Evolutionary conservation across 768 basidiomycete genomes (phyloP).

Genomic region (Auricularia sp.): DNA sequence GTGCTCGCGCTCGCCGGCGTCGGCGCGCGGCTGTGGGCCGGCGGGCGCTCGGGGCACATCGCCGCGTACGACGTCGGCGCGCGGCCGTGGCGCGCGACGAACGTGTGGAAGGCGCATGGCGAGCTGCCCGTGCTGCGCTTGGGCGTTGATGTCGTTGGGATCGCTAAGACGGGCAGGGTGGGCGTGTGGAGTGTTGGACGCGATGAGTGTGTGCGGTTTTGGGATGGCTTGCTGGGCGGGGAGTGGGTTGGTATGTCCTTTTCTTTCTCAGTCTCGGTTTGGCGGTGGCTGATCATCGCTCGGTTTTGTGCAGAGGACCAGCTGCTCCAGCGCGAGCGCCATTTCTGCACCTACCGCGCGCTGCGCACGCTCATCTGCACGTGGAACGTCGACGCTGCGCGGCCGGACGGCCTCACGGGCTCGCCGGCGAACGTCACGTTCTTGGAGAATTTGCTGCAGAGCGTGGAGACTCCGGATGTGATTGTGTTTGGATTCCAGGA

Average conservation of each 20-base stretch:
- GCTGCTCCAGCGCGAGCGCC: conserved; percentile 58
- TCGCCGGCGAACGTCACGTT: conserved; percentile 68
- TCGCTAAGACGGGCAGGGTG: conserved; percentile 56
- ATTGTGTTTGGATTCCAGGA: conserved; percentile 95
- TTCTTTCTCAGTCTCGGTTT: no score
- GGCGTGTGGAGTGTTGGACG: conserved; percentile 66
- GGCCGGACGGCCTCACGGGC: conserved; percentile 60
- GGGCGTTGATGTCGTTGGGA: conserved; percentile 61
- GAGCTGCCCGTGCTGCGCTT: conserved; percentile 52
- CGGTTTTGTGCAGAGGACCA: conserved; percentile 22
- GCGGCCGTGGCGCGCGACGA: conserved; percentile 78
- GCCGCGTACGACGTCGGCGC: conserved; percentile 54
- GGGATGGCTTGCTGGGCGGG: conserved; percentile 80
- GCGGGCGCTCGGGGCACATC: conserved; percentile 72
- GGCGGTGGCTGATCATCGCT: no score
- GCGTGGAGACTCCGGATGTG: conserved; percentile 72
- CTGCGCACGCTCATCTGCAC: conserved; percentile 71
- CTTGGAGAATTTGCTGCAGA: conserved; percentile 63
- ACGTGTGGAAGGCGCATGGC: conserved; percentile 78
- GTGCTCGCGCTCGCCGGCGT: conserved; percentile 80
- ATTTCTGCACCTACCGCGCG: conserved; percentile 71
- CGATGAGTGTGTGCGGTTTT: conserved; percentile 64
- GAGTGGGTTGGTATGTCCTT: conserved; percentile 69
- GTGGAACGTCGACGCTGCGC: conserved; percentile 88
- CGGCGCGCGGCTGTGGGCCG: conserved; percentile 76